These are phyloP conservation scores for Biancaea sappan DNA, from an alignment of 306 rosid genomes.

Conservation along the genomic window DNA sequence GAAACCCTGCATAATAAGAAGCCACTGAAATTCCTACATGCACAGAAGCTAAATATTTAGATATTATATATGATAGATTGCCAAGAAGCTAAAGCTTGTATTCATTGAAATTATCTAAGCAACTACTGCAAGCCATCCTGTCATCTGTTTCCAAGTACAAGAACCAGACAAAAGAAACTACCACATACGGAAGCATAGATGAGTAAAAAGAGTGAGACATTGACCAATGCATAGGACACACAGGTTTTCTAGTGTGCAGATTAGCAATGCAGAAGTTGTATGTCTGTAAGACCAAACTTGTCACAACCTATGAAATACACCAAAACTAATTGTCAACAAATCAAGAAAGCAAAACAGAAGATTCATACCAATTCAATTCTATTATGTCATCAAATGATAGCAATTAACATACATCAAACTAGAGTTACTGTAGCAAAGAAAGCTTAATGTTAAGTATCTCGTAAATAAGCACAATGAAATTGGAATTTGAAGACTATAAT, in stretches of 20 bases:
- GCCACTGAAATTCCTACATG: slow-evolving; percentile 10
- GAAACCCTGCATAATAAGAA: slow-evolving; percentile 11
- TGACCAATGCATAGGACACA: background rate
- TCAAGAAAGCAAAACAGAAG: background rate
- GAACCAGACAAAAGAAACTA: slow-evolving; percentile 15
- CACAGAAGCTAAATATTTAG: slow-evolving; percentile 1
- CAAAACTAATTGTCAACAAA: background rate
- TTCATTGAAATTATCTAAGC: slow-evolving; percentile 7
- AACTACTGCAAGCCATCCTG: background rate
- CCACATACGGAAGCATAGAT: background rate
- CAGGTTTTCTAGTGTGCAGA: background rate
- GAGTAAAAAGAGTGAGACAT: background rate
- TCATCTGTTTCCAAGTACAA: background rate
- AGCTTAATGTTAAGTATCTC: background rate
- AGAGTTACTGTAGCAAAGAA: background rate
- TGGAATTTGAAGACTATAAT: background rate
- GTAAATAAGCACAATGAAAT: slow-evolving; percentile 7
- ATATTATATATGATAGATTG: slow-evolving; percentile 3
- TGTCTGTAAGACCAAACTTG: background rate
- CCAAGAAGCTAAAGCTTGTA: background rate
- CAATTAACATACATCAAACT: background rate
- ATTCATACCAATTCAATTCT: background rate
- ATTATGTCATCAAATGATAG: background rate
- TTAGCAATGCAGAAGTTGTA: background rate
- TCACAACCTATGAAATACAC: background rate